Evolutionary conservation across 2,329 filamentous ascomycete species (phyloP).

Genomic region (Pestalotiopsis fici): DNA sequence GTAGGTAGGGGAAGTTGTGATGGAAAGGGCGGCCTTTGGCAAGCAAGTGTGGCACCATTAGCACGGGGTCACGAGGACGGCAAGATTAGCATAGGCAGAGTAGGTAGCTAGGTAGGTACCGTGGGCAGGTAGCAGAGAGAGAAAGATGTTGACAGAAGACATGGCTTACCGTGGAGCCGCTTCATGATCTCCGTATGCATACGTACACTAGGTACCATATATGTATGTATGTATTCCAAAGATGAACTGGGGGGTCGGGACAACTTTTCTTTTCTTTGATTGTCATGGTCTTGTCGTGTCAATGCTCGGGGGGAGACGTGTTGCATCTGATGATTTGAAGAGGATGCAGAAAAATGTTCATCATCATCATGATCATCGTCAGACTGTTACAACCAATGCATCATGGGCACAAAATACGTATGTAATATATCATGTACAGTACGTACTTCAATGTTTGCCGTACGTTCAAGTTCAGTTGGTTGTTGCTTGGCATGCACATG

Average conservation of each 20-base stretch:
- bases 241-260: too few species aligned
- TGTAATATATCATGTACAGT: not conserved
- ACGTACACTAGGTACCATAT: too few species aligned
- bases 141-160: too few species aligned
- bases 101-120: not conserved
- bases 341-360: not conserved
- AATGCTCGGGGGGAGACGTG: not conserved
- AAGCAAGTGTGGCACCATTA: conserved; percentile 10
- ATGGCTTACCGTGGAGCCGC: too few species aligned
- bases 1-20: not conserved
- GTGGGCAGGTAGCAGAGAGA: too few species aligned
- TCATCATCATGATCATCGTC: not conserved
- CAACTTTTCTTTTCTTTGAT: too few species aligned
- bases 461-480: too few species aligned
- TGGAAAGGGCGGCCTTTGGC: conserved; percentile 2
- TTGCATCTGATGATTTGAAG: not conserved
- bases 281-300: not conserved
- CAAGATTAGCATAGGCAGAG: not conserved
- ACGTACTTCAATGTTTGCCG: too few species aligned
- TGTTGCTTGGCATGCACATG: too few species aligned
- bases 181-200: too few species aligned
- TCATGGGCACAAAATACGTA: not conserved
- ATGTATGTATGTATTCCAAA: too few species aligned
- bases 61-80: conserved; percentile 5
- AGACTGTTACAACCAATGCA: not conserved